Evolutionary conservation across 192 early-diverging fungal species (phyloP).

Genomic region (Dimargaris xerosporica): DNA sequence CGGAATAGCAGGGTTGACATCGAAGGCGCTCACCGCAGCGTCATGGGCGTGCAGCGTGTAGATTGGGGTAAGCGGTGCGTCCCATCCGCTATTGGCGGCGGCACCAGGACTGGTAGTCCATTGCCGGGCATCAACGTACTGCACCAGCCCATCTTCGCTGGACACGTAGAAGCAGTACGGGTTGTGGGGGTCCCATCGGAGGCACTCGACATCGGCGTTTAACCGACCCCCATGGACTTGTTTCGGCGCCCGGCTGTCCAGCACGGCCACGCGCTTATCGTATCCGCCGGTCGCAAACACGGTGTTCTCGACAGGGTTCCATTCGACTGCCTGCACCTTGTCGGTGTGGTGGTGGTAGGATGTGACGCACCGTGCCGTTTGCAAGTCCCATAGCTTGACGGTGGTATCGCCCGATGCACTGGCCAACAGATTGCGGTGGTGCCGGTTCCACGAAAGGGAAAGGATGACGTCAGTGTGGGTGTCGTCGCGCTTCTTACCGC

Average conservation of each 20-base stretch:
- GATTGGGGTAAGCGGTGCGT: conserved; percentile 27
- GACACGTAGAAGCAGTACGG: conserved; percentile 64
- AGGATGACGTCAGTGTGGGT: conserved; percentile 93
- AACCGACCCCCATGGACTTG: conserved; percentile 52
- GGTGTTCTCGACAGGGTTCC: conserved; percentile 80
- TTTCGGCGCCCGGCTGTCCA: conserved; percentile 81
- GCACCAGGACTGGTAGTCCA: conserved; percentile 16
- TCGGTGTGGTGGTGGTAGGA: conserved; percentile 75
- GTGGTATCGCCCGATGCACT: conserved; percentile 93
- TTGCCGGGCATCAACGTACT: conserved; percentile 72
- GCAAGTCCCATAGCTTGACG: conserved; percentile 96
- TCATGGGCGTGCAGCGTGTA: conserved; percentile 93
- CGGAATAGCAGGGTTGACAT: conserved; percentile 59
- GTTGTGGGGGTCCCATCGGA: conserved; percentile 83
- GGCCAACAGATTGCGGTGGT: conserved; percentile 54
- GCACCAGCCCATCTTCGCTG: conserved; percentile 82
- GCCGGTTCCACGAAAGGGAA: conserved; percentile 83
- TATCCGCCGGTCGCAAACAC: conserved; percentile 84
- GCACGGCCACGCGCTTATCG: conserved; percentile 70
- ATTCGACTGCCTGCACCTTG: conserved; percentile 83
- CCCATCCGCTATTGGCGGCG: background rate
- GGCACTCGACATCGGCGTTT: conserved; percentile 73
- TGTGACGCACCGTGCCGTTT: conserved; percentile 45
- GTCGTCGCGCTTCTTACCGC: conserved; percentile 27
- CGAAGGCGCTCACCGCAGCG: conserved; percentile 71